Conservation (phyloP, 495 filamentous ascomycete genomes). For the Penicillium cinerascens region DNA sequence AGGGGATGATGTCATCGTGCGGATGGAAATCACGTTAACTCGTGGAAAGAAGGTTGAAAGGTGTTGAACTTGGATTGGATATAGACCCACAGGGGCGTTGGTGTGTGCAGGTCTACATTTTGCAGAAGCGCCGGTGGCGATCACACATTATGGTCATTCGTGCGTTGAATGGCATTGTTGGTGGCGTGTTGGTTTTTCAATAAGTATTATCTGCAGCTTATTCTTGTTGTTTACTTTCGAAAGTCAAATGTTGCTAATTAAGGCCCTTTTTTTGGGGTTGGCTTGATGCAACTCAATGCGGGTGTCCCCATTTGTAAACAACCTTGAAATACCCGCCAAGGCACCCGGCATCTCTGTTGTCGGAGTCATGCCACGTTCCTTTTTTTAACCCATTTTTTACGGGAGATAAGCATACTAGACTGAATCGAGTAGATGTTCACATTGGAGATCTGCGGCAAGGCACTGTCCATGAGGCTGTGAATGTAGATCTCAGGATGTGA, state of each 20-base stretch:
- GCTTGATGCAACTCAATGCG: not conserved
- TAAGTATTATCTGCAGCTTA: not conserved
- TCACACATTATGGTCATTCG: not conserved
- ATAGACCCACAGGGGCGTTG: too few relatives aligned
- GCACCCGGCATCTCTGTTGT: not conserved
- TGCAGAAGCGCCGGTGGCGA: not conserved
- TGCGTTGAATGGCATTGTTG: not conserved
- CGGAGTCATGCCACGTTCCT: not conserved
- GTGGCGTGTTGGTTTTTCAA: not conserved
- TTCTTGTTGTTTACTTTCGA: not conserved
- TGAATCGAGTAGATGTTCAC: not conserved
- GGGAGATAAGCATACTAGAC: not conserved
- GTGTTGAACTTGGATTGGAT: too few relatives aligned
- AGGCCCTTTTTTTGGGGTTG: not conserved
- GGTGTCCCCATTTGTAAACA: not conserved
- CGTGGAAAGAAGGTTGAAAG: too few relatives aligned
- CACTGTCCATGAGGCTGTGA: not conserved
- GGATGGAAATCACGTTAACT: not conserved
- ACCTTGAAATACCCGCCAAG: not conserved
- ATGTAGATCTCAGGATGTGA: not conserved
- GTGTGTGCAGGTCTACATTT: not conserved
- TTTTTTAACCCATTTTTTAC: not conserved
- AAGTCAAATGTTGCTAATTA: not conserved
- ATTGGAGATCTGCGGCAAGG: not conserved
- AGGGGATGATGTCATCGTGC: conserved; percentile 9